A percentile compares a stretch with the other conserved stretches of the same genome.
These are phyloP conservation scores for Clitopilus passeckerianus DNA, from an alignment of 768 basidiomycete species.

Conservation along the genomic window DNA sequence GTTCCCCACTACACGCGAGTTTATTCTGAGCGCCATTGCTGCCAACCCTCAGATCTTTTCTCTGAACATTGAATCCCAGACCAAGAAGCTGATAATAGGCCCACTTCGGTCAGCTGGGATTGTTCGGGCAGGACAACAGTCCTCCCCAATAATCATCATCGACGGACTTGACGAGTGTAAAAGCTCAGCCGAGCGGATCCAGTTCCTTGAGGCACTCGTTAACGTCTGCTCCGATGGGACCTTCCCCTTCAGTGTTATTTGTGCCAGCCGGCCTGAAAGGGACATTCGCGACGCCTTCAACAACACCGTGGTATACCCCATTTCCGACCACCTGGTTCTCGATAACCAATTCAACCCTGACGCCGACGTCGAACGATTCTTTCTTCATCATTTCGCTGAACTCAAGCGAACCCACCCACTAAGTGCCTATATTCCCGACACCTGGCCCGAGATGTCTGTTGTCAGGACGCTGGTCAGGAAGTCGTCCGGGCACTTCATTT, in stretches of 20 bases:
- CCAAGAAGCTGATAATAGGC: conserved; percentile 7
- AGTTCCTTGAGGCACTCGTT: conserved; percentile 8
- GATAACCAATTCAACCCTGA: background rate
- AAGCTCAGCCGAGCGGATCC: conserved; percentile 4
- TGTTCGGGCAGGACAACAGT: background rate
- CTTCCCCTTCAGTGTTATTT: conserved; percentile 15
- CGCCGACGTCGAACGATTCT: background rate
- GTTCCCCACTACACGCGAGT: background rate
- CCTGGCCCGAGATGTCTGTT: background rate
- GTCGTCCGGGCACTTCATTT: conserved; percentile 3
- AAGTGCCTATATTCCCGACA: background rate
- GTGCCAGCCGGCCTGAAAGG: conserved; percentile 22
- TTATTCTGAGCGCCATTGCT: background rate
- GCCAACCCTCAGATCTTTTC: no score
- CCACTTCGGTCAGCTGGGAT: conserved; percentile 6
- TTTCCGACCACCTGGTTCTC: background rate
- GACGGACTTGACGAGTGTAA: conserved; percentile 25
- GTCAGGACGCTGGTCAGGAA: background rate
- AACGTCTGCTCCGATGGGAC: background rate
- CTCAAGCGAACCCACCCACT: background rate
- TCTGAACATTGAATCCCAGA: no score
- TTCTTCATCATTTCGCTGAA: background rate
- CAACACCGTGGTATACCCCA: background rate
- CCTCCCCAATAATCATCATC: conserved; percentile 4
- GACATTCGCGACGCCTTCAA: conserved; percentile 11